phyloP scores from a whole-genome alignment of 345 rosid species.

The Raphanus raphanistrum region DNA sequence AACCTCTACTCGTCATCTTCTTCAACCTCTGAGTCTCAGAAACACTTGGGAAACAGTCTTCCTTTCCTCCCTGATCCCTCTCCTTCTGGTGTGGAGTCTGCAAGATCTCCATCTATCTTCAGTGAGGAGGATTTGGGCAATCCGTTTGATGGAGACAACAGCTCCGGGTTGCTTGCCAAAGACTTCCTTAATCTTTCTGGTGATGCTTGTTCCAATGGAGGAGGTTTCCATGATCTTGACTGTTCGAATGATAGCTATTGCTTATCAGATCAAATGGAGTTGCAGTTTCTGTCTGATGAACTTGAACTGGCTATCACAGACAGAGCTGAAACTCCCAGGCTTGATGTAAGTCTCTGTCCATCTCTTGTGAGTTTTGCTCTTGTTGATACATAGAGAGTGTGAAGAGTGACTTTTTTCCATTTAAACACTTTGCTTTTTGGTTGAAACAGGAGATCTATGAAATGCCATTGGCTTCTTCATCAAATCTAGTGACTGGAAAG shows the following conservation, averaged over 20 bases:
- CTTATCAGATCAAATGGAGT: conserved; percentile 67
- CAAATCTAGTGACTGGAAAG: conserved; percentile 38
- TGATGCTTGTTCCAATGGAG: conserved; percentile 54
- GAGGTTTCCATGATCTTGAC: conserved; percentile 49
- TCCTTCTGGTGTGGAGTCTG: conserved; percentile 53
- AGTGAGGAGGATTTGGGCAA: conserved; percentile 53
- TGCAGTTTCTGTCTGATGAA: conserved; percentile 79
- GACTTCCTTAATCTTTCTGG: conserved; percentile 54
- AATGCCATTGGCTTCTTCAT: conserved; percentile 43
- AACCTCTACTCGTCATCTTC: conserved; percentile 76
- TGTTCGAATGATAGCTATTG: conserved; percentile 46
- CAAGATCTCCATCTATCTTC: conserved; percentile 53
- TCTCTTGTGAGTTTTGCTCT: neutral
- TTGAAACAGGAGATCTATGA: conserved; percentile 72
- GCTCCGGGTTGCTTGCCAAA: conserved; percentile 50
- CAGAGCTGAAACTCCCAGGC: conserved; percentile 74
- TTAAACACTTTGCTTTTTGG: conserved; percentile 28
- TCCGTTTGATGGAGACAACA: conserved; percentile 46
- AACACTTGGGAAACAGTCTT: conserved; percentile 56
- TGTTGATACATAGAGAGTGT: neutral
- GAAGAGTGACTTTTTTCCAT: neutral
- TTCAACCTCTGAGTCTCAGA: conserved; percentile 59
- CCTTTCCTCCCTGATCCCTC: conserved; percentile 85
- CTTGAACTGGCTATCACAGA: conserved; percentile 78
- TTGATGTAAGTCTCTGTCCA: conserved; percentile 59